Evolutionary conservation across 2,329 filamentous ascomycete species (phyloP).

Genomic region (Microsporum audouinii): DNA sequence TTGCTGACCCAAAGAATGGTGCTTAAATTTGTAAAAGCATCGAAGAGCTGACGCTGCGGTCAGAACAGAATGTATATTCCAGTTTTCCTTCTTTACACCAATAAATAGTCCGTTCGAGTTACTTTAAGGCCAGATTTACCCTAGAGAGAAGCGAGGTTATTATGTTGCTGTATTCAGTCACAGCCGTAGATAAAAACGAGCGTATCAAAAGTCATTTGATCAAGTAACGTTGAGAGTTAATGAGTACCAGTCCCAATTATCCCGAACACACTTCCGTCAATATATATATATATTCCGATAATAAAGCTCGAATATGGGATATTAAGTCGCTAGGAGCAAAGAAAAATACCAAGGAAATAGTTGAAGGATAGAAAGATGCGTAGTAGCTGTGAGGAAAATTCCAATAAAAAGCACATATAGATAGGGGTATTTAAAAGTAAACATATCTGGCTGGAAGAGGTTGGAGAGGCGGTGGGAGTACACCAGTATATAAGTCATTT

Average conservation of each 20-base stretch:
- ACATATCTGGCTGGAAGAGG: background rate
- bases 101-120: too few species aligned
- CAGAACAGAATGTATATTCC: background rate
- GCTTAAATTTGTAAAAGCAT: background rate
- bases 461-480: background rate
- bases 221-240: background rate
- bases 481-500: background rate
- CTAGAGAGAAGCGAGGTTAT: too few species aligned
- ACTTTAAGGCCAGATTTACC: too few species aligned
- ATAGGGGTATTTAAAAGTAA: background rate
- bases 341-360: background rate
- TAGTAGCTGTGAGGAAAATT: background rate
- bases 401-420: background rate
- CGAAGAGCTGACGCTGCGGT: too few species aligned
- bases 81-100: too few species aligned
- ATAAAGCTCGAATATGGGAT: background rate
- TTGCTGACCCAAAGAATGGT: constrained; percentile 7
- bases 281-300: background rate
- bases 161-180: background rate
- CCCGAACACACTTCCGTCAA: background rate
- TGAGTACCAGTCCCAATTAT: background rate
- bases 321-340: background rate
- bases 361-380: background rate
- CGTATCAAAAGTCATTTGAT: background rate
- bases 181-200: background rate